Percentiles rank a stretch among this genome's conserved stretches.
phyloP scores from a whole-genome alignment of 164 flowering plant species.

The Cinnamomum chago region DNA sequence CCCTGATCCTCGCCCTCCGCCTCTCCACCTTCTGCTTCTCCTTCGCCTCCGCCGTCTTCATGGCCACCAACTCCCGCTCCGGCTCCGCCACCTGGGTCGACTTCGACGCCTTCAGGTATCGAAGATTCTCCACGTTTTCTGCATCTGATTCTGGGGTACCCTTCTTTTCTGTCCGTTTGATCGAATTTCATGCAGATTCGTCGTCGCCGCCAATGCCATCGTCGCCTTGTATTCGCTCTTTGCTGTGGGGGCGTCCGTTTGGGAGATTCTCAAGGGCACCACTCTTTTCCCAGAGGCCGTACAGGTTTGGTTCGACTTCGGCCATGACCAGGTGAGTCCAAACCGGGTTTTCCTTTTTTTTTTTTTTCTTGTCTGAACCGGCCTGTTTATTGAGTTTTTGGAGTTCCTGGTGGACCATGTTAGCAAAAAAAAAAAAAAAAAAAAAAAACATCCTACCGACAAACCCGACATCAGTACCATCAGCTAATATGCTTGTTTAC shows the following conservation, averaged over 20 bases:
- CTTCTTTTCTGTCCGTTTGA: background rate
- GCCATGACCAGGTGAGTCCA: constrained; percentile 75
- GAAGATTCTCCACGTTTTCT: background rate
- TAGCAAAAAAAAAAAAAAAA: too few species aligned
- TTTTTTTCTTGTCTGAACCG: too few species aligned
- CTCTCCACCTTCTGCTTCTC: constrained; percentile 68
- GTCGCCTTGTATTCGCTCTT: constrained; percentile 68
- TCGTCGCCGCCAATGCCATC: constrained; percentile 59
- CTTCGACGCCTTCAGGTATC: constrained; percentile 70
- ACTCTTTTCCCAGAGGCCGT: constrained; percentile 61
- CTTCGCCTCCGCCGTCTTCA: constrained; percentile 67
- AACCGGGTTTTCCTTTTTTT: too few species aligned
- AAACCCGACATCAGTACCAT: too few species aligned
- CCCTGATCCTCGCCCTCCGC: constrained; percentile 59
- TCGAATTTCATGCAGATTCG: constrained; percentile 38
- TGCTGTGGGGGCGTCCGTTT: constrained; percentile 61
- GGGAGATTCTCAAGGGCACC: constrained; percentile 68
- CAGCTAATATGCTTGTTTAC: too few species aligned
- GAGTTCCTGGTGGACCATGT: too few species aligned
- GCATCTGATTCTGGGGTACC: background rate
- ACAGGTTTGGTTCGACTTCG: constrained; percentile 92
- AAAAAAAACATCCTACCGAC: too few species aligned
- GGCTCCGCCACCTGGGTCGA: constrained; percentile 49
- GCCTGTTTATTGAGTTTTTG: too few species aligned
- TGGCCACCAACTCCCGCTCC: constrained; percentile 61